phyloP scores from a whole-genome alignment of 2,329 filamentous ascomycete species.

The Dactylellina drechsleri region DNA sequence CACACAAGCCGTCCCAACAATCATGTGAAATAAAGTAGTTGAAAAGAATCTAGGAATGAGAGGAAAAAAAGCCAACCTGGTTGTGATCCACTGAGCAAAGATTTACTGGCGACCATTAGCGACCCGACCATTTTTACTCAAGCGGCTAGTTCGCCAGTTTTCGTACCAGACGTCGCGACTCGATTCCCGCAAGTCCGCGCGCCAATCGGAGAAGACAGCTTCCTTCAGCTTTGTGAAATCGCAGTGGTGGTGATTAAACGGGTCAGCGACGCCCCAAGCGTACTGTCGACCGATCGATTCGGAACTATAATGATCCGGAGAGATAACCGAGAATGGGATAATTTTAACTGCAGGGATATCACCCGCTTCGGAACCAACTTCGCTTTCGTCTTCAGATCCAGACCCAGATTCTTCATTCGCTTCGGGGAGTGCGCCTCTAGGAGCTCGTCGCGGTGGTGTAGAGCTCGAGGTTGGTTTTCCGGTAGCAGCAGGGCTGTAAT shows the following conservation, averaged over 20 bases:
- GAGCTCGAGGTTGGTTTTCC: slow-evolving; percentile 64
- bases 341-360: slow-evolving; percentile 67
- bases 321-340: slow-evolving; percentile 90
- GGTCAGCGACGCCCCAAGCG: slow-evolving; percentile 96
- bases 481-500: slow-evolving; percentile 64
- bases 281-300: slow-evolving; percentile 84
- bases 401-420: slow-evolving; percentile 62
- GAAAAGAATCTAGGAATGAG: slow-evolving; percentile 1
- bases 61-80: background rate
- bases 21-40: background rate
- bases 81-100: background rate
- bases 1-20: background rate
- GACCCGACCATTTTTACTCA: slow-evolving; percentile 38
- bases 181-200: slow-evolving; percentile 85
- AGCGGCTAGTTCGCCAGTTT: slow-evolving; percentile 76
- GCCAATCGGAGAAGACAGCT: slow-evolving; percentile 92
- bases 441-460: slow-evolving; percentile 56
- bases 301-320: slow-evolving; percentile 85
- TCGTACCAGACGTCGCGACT: slow-evolving; percentile 96
- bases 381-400: slow-evolving; percentile 53
- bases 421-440: slow-evolving; percentile 58
- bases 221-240: slow-evolving; percentile 93
- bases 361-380: slow-evolving; percentile 59
- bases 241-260: slow-evolving; percentile 89
- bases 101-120: slow-evolving; percentile 36